Base-by-base conservation (phyloP, 164 flowering plant species). In the Macadamia tetraphylla region DNA sequence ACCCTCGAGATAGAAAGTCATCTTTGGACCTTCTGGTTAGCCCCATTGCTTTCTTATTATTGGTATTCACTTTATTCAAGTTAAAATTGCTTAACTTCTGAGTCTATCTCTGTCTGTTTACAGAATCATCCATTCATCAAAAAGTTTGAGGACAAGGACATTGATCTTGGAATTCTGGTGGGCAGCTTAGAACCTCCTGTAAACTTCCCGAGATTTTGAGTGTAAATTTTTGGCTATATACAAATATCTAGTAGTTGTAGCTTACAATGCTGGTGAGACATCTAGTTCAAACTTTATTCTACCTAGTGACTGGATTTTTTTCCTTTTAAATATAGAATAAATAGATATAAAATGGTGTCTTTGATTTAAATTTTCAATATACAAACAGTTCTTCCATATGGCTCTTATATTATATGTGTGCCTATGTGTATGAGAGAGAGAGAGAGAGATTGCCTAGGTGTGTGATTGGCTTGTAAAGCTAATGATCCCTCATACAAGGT, bases 91-190 rank as follows among this genome's bases (percentile, higher is more conserved):
- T 14, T 12, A 9, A 2, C 6, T 58, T 15, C 43, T 62, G 31
- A 64, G 40, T 64, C 12, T 56, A 13, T 67, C 29, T 63, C 68
- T 60, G 68, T 52, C 31, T 66, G 31, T 15, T 71, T 79, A 12
- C 94, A 94, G 97, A 78, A 69, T 67, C 98, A 94, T 66, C 94
- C 96, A 18, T 94, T 89, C 81, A 89, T 94, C 71, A 87, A 88
- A 70, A 94, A 94, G 80, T 94, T 94, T 60, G 98, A 94, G 78
- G 86, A 86, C 83, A 86, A 91, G 69, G 97, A 94, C 73, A 81
- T 91, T 60, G 87, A 94, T 77, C 87, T 94, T 35, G 84, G 78
- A 48, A 88, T 85, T 70, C 82, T 94, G 65, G 82, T 93, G 29
- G 83, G 79, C 18, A 83, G 87, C 81, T 83, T 91, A 82, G 98